Evolutionary conservation across 2,329 filamentous ascomycete species (phyloP), one percentile per base, ranked within the genome.

Genomic region (Dothidotthia symphoricarpi): DNA sequence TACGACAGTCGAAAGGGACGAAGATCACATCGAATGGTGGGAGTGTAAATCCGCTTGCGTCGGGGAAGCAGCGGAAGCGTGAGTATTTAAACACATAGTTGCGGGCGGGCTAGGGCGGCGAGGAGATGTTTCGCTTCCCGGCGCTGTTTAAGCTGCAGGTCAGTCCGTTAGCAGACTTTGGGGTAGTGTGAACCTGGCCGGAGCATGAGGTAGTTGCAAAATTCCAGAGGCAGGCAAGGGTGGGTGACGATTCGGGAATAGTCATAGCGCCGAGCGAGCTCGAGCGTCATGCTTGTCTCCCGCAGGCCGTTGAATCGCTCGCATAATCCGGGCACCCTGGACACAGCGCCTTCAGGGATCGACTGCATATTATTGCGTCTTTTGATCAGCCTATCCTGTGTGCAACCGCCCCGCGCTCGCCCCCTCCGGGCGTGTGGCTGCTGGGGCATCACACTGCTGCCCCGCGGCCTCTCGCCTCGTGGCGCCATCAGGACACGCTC

Each of bases 71-170:
- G 53, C 51, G 59, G 57, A 59, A 55, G 55, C 59, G 60, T 65
- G 59, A 60, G 64, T 67, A 67, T 63, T 61, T 55, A 65, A 66
- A 64, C 62, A 63, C 58, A 63, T 63, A 55, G 53, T 61, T 63
- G 56, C 57, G 57, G 56, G 60, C 53, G 49, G 54, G 54, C 54
- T 60, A 62, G 59, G 59, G 61, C 61, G 60, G 59, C 59, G 59
- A 63, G 50, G 42, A 51, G 51, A 63, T 65, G 56, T 46, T 64
- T 64, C 63, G 59, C 61, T 62, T 63, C 61, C 63, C 57, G 63
- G 61, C 59, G 55, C 57, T 61, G 59, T 57, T 63, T 58, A 61
- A 64, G 60, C 58, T 66, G 63, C 63, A 67, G 60, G 59, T 61
- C 51, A 55, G 51, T 55, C 52, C 56, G 50, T 66, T 64, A 65